These are phyloP conservation scores for Eragrostis nindensis DNA, from an alignment of 176 grass and related monocot species.

Conservation along the genomic window DNA sequence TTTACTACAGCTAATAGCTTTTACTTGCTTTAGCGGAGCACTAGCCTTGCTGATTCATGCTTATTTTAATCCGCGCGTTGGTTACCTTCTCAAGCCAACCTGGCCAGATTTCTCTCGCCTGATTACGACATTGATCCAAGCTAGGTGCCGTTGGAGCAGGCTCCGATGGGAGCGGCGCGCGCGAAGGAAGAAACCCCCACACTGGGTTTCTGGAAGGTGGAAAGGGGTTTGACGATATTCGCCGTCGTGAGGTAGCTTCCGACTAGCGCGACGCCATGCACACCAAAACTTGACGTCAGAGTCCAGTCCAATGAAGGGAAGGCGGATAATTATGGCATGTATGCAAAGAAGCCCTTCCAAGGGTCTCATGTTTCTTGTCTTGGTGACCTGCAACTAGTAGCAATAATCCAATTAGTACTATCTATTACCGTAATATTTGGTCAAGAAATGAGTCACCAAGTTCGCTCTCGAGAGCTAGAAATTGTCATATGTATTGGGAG, in stretches of 20 bases:
- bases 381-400: too few relatives aligned
- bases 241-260: background rate
- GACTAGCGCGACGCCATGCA: conserved; percentile 7
- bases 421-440: too few relatives aligned
- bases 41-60: conserved; percentile 46
- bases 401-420: too few relatives aligned
- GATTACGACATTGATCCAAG: conserved; percentile 20
- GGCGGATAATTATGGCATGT: too few relatives aligned
- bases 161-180: background rate
- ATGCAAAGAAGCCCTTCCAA: too few relatives aligned
- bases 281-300: conserved; percentile 20
- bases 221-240: conserved; percentile 8
- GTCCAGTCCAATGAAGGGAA: too few relatives aligned
- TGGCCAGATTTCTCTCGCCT: background rate
- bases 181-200: too few relatives aligned
- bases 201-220: background rate
- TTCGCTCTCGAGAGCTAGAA: too few relatives aligned
- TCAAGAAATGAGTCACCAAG: too few relatives aligned
- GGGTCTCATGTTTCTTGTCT: too few relatives aligned
- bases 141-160: conserved; percentile 5
- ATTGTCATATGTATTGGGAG: too few relatives aligned
- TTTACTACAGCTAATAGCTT: background rate
- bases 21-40: conserved; percentile 21
- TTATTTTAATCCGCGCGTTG: conserved; percentile 41
- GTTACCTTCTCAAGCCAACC: background rate